These are phyloP conservation scores for Ambrosiella cleistominuta DNA, from an alignment of 2,329 filamentous ascomycete species.

Conservation along the genomic window DNA sequence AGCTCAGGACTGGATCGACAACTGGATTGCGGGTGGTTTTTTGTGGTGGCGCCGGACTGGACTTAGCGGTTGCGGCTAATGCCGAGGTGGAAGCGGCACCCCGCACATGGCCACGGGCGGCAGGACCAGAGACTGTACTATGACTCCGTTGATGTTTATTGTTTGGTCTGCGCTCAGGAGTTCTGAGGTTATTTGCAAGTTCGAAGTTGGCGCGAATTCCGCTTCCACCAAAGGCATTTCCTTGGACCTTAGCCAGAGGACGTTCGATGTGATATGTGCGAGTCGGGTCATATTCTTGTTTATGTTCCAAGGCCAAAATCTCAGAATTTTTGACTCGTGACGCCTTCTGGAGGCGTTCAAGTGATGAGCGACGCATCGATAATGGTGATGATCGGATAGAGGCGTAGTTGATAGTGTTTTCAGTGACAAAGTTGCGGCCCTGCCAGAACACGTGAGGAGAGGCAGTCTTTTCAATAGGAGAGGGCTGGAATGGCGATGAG, in stretches of 20 bases:
- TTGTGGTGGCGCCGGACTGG: background rate
- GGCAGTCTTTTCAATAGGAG: constrained; percentile 39
- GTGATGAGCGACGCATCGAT: constrained; percentile 67
- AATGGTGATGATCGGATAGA: constrained; percentile 42
- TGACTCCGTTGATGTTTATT: constrained; percentile 30
- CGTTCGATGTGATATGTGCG: constrained; percentile 57
- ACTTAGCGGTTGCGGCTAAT: background rate
- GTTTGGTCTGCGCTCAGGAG: constrained; percentile 20
- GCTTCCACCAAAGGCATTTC: constrained; percentile 47
- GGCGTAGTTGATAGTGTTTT: constrained; percentile 53
- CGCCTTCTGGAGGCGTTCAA: constrained; percentile 86
- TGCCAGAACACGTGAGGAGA: constrained; percentile 72
- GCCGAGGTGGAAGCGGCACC: constrained; percentile 16
- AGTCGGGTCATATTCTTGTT: constrained; percentile 79
- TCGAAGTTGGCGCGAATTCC: constrained; percentile 31
- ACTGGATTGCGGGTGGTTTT: background rate
- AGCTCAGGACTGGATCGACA: constrained; percentile 7
- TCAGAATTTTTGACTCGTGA: constrained; percentile 96
- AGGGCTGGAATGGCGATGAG: constrained; percentile 72
- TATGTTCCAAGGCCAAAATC: constrained; percentile 85
- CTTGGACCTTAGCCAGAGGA: constrained; percentile 60
- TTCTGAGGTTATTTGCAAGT: constrained; percentile 17
- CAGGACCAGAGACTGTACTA: constrained; percentile 21
- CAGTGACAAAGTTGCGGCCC: constrained; percentile 47
- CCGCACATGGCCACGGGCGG: constrained; percentile 13